Evolutionary conservation across 2,329 filamentous ascomycete species (phyloP).

Genomic region (Teratosphaeria destructans): DNA sequence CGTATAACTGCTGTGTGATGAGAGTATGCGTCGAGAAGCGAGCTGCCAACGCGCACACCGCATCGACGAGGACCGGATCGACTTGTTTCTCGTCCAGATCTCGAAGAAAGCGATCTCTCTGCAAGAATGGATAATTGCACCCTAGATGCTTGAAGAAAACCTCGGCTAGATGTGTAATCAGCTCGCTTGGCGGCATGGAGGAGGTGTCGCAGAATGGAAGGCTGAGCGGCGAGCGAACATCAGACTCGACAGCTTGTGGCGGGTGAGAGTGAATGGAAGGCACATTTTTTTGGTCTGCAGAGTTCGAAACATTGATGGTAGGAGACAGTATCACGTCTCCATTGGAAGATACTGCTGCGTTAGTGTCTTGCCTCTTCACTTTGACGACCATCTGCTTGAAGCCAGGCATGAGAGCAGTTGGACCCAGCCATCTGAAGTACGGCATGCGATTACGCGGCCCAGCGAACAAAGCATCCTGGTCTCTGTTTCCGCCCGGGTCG

Average conservation of each 20-base stretch:
- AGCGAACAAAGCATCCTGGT: conserved; percentile 18
- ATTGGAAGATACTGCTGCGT: conserved; percentile 46
- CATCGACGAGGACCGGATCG: conserved; percentile 76
- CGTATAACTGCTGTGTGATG: conserved; percentile 41
- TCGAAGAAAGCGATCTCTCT: conserved; percentile 59
- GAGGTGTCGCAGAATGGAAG: conserved; percentile 70
- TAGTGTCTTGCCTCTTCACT: conserved; percentile 55
- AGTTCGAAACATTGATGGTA: conserved; percentile 9
- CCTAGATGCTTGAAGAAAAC: conserved; percentile 74
- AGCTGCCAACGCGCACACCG: conserved; percentile 71
- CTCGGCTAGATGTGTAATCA: conserved; percentile 68
- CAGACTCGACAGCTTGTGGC: conserved; percentile 22
- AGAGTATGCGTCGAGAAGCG: conserved; percentile 59
- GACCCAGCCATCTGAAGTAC: conserved; percentile 84
- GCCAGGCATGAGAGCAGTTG: conserved; percentile 80
- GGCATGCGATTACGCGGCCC: conserved; percentile 55
- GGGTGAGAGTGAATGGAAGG: conserved; percentile 15
- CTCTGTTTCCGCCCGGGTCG: neutral
- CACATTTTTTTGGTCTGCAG: conserved; percentile 7
- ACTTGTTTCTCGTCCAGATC: conserved; percentile 70
- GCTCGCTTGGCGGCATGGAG: conserved; percentile 56
- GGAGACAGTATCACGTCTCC: conserved; percentile 26
- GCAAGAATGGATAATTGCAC: conserved; percentile 77
- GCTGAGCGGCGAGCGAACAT: conserved; percentile 33
- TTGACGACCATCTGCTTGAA: conserved; percentile 89